Percentiles rank a stretch among this genome's conserved stretches.
These are phyloP conservation scores for Iris macrosiphon DNA, from an alignment of 106 monocot genomes.

Conservation along the genomic window DNA sequence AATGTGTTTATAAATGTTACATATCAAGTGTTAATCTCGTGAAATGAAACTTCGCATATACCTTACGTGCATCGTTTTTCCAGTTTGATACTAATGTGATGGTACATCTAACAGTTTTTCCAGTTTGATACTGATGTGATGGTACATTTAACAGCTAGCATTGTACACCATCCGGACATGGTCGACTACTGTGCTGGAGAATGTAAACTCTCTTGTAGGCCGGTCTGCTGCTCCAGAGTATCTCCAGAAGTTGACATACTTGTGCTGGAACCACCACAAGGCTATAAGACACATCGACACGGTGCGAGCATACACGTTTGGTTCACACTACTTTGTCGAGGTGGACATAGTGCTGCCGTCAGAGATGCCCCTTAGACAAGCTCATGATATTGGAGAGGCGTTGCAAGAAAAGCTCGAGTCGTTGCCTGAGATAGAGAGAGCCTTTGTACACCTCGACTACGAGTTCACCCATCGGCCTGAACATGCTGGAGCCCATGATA, in stretches of 20 bases:
- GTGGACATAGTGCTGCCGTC: constrained; percentile 93
- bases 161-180: constrained; percentile 70
- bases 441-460: constrained; percentile 83
- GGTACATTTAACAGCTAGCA: constrained; percentile 57
- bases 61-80: too few species aligned
- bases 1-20: too few species aligned
- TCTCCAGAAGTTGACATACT: constrained; percentile 67
- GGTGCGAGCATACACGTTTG: constrained; percentile 90
- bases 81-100: too few species aligned
- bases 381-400: constrained; percentile 94
- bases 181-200: constrained; percentile 63
- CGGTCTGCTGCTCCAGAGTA: constrained; percentile 60
- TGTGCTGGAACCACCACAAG: constrained; percentile 90
- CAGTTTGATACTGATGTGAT: too few species aligned
- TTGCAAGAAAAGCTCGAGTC: constrained; percentile 92
- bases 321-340: constrained; percentile 95
- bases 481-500: constrained; percentile 53
- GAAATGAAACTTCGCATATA: too few species aligned
- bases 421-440: constrained; percentile 73
- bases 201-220: constrained; percentile 67
- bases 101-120: too few species aligned
- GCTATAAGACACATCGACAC: constrained; percentile 89
- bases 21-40: too few species aligned
- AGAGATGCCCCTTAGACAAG: constrained; percentile 84
- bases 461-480: constrained; percentile 82